These are phyloP conservation scores for Pythium dissotocum DNA, from an alignment of 352 stramenopile genomes.

Conservation along the genomic window DNA sequence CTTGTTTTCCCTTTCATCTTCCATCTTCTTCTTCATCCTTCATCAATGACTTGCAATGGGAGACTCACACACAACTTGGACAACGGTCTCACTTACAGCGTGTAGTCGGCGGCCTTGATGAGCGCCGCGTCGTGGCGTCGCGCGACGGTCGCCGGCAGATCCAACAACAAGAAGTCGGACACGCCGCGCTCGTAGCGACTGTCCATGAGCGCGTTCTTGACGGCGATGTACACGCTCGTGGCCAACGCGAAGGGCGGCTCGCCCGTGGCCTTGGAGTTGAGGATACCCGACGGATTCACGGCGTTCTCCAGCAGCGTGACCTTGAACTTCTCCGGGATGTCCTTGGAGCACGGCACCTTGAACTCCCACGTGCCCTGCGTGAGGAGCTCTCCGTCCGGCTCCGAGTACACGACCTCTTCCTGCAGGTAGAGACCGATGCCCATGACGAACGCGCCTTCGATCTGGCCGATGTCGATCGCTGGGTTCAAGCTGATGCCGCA, in stretches of 20 bases:
- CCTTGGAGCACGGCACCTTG: conserved; percentile 42
- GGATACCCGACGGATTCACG: conserved; percentile 31
- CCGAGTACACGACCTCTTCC: conserved; percentile 40
- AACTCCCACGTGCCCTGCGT: conserved; percentile 58
- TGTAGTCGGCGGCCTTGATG: conserved; percentile 31
- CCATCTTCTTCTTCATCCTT: background rate
- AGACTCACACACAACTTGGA: too few species aligned
- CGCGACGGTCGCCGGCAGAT: conserved; percentile 46
- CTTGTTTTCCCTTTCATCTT: background rate
- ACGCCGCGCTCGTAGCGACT: conserved; percentile 36
- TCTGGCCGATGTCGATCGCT: conserved; percentile 59
- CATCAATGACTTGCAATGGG: too few species aligned
- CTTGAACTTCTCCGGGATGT: conserved; percentile 45
- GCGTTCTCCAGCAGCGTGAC: conserved; percentile 46
- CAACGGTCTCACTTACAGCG: conserved; percentile 15
- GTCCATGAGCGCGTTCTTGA: conserved; percentile 38
- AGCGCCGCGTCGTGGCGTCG: conserved; percentile 38
- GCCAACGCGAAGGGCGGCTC: conserved; percentile 47
- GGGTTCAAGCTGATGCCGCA: conserved; percentile 55
- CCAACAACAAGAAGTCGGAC: conserved; percentile 38
- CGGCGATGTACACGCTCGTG: conserved; percentile 44
- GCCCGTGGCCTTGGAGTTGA: conserved; percentile 50
- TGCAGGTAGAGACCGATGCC: conserved; percentile 51
- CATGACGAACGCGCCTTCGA: conserved; percentile 64
- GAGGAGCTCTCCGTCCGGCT: conserved; percentile 27